These are phyloP conservation scores for Coemansia umbellata DNA, from an alignment of 192 early-diverging fungal genomes.

Conservation along the genomic window DNA sequence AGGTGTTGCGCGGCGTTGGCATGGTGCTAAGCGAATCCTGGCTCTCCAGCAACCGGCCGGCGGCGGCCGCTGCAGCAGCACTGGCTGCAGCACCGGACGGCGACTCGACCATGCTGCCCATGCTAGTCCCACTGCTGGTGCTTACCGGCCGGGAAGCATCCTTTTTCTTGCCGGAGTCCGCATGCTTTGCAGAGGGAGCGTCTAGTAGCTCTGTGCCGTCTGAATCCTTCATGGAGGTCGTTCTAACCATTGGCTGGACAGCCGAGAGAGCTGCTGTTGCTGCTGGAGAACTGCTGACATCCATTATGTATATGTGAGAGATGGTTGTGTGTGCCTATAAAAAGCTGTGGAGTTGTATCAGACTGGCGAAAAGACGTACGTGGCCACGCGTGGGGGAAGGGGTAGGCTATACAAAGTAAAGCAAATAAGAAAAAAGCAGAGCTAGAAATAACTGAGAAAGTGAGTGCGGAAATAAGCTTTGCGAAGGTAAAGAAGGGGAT, in stretches of 20 bases:
- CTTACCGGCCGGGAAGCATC: conserved; percentile 37
- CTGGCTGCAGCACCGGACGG: neutral
- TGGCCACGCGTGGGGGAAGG: too few species aligned
- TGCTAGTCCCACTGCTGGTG: conserved; percentile 46
- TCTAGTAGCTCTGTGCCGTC: conserved; percentile 5
- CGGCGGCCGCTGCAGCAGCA: neutral
- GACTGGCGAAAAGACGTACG: too few species aligned
- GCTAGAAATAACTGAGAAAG: too few species aligned
- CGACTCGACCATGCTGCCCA: conserved; percentile 23
- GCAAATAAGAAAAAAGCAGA: neutral
- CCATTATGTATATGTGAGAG: conserved; percentile 1
- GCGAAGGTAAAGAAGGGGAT: too few species aligned
- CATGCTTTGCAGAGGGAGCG: conserved; percentile 14
- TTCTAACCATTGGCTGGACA: neutral
- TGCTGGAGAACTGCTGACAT: neutral
- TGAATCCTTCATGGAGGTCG: neutral
- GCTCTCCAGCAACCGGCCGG: conserved; percentile 24
- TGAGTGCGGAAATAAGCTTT: too few species aligned
- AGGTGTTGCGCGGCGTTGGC: conserved; percentile 49
- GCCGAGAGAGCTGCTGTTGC: neutral
- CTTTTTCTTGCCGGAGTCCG: conserved; percentile 11
- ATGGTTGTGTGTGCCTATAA: too few species aligned
- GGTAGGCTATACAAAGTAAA: neutral
- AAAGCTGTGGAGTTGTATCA: too few species aligned
- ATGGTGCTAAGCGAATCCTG: conserved; percentile 46